Conservation (phyloP, 805 yeast species). For the Dipodascopsis uninucleata region DNA sequence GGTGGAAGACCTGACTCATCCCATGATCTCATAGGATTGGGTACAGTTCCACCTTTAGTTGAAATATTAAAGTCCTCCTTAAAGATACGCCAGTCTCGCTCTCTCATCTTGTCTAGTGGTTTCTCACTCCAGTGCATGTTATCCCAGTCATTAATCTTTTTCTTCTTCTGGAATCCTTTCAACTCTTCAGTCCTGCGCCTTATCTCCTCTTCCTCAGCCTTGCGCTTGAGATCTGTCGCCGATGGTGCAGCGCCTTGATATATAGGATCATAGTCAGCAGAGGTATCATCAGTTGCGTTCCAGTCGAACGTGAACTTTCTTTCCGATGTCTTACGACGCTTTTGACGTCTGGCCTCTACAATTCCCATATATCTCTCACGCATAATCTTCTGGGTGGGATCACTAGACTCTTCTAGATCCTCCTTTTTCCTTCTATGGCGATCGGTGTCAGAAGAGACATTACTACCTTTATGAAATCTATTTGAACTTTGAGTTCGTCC, state of each 20-base stretch:
- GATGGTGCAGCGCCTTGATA: constrained; percentile 29
- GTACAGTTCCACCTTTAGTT: constrained; percentile 45
- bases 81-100: constrained; percentile 86
- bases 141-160: constrained; percentile 31
- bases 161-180: constrained; percentile 28
- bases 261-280: constrained; percentile 44
- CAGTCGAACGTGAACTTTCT: constrained; percentile 63
- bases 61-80: constrained; percentile 71
- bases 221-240: constrained; percentile 25
- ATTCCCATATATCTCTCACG: constrained; percentile 25
- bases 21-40: constrained; percentile 74
- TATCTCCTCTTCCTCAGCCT: constrained; percentile 9
- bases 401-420: not conserved
- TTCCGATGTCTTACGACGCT: constrained; percentile 24
- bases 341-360: constrained; percentile 7
- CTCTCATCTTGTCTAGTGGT: constrained; percentile 58
- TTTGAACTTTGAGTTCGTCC: constrained; percentile 1
- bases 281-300: constrained; percentile 66
- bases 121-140: constrained; percentile 69
- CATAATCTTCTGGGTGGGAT: constrained; percentile 17
- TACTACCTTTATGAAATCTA: constrained; percentile 2
- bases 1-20: constrained; percentile 53
- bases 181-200: constrained; percentile 17
- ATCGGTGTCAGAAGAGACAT: no score
- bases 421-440: not conserved